Conservation (phyloP, 1,284 basidiomycete species). For the Moniliophthora roreri region DNA sequence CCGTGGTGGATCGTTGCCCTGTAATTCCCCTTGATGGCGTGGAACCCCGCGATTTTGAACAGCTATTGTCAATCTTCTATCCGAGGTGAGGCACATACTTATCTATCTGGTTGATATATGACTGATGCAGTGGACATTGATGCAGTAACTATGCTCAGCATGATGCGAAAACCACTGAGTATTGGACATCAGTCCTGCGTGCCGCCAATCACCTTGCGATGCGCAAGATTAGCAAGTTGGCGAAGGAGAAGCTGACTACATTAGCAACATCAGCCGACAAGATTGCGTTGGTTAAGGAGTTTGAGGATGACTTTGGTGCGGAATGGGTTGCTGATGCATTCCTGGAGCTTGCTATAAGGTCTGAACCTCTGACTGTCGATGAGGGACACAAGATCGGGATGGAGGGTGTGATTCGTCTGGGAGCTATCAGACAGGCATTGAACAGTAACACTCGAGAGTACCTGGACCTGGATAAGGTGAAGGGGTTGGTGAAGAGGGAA, state of each 20-base stretch:
- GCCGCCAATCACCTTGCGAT: slow-evolving; percentile 3
- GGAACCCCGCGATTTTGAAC: slow-evolving; percentile 7
- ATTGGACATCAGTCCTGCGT: slow-evolving; percentile 9
- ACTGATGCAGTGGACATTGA: background rate
- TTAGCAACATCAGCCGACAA: slow-evolving; percentile 9
- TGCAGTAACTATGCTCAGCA: slow-evolving; percentile 4
- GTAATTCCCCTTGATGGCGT: slow-evolving; percentile 1
- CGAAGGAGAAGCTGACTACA: slow-evolving; percentile 1
- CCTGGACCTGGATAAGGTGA: slow-evolving; percentile 8
- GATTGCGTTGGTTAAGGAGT: slow-evolving; percentile 9
- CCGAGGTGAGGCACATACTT: slow-evolving; percentile 6
- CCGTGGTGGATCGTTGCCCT: background rate
- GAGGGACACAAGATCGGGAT: slow-evolving; percentile 13
- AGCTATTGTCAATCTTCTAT: slow-evolving; percentile 12
- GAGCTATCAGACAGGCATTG: slow-evolving; percentile 10
- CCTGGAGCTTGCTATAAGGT: slow-evolving; percentile 10
- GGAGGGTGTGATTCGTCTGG: slow-evolving; percentile 8
- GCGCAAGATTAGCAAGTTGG: slow-evolving; percentile 9
- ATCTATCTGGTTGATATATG: background rate
- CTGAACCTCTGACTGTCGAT: slow-evolving; percentile 8
- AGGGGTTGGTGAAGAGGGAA: slow-evolving; percentile 4
- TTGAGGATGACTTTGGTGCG: slow-evolving; percentile 1
- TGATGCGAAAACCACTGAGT: slow-evolving; percentile 9
- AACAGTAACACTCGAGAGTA: slow-evolving; percentile 3
- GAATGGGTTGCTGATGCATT: slow-evolving; percentile 9